Base-by-base conservation (phyloP, 2,329 filamentous ascomycete genomes). In the Trichoderma semiorbis region DNA sequence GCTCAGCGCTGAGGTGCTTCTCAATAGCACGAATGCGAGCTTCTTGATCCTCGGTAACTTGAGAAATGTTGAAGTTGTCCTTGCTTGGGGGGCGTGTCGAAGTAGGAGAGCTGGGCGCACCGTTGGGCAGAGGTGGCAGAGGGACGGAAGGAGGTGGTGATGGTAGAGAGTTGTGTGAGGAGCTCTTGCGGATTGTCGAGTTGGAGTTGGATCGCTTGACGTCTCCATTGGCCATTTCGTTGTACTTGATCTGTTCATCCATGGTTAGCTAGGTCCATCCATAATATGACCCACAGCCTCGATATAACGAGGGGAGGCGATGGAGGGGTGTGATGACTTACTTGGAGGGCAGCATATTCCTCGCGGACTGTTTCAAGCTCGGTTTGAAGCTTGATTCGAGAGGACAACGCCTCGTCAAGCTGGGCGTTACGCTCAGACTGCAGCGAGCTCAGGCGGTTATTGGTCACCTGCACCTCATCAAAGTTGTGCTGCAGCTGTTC, bases 111-210 rank as follows among this genome's bases (percentile, higher is more conserved):
- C 81, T 86, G 74, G 85, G 85, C 47, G 86, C 66, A 72, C 84
- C 86, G 73, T 84, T 87, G 4, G 96, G 96, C 21, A 99, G 87
- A 50, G 96, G 96, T 3, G 96, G 96, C 39, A 99, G 89, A n/a
- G 96, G 96, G 76, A 98, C 97, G 0, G 94, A 94, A 0, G 96
- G 96, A 6, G 96, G 96, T 32, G 96, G 96, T 1, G 96, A 98
- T 2, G 96, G 96, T 12, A 98, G 85, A 3, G 94, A 96, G 14
- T 89, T 88, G 61, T 95, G 91, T 0, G 94, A 96, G 28, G 89
- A 86, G 77, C 92, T 96, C 86, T 97, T 98, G 79, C 93, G 93
- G 57, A 96, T 87, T 75, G 92, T 92, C 16, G 92, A 92, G 74
- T 83, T 83, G 55, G 89, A 91, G 80, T 89, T 88, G 66, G 89